Evolutionary conservation across 73 alveolate species (phyloP).

Genomic region (Effrenium voratum): DNA sequence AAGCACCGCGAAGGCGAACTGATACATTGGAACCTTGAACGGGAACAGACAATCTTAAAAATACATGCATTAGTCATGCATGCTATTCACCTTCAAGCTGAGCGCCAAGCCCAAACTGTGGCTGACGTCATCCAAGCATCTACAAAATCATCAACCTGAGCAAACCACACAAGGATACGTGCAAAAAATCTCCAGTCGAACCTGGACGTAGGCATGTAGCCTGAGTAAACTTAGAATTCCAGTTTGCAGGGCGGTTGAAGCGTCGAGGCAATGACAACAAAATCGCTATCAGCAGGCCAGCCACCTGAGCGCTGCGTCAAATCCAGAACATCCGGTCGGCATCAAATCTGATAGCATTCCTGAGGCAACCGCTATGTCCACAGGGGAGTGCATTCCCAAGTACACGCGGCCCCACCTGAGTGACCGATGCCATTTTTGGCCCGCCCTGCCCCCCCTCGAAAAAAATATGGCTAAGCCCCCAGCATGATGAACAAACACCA

Average conservation of each 20-base stretch:
- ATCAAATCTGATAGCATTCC: not conserved
- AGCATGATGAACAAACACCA: slow-evolving; percentile 51
- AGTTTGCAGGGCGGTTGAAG: not conserved
- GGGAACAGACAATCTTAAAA: not conserved
- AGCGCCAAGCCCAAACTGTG: not conserved
- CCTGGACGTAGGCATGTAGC: slow-evolving; percentile 42
- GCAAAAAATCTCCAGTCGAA: not conserved
- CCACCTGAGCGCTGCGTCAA: not conserved
- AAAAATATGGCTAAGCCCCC: no score
- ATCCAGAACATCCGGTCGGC: not conserved
- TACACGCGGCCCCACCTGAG: slow-evolving; percentile 64
- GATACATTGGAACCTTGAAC: slow-evolving; percentile 66
- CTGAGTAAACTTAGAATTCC: not conserved
- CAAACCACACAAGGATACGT: not conserved
- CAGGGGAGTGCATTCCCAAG: slow-evolving; percentile 84
- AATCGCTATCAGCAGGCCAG: slow-evolving; percentile 25
- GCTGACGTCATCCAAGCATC: slow-evolving; percentile 88
- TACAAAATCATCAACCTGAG: slow-evolving; percentile 60
- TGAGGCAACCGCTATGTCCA: slow-evolving; percentile 30
- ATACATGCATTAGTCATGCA: not conserved
- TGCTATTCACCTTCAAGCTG: not conserved
- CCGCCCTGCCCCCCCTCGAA: slow-evolving; percentile 94
- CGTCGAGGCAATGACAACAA: slow-evolving; percentile 3
- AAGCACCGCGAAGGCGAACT: slow-evolving; percentile 42
- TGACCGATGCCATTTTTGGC: not conserved